Conservation (phyloP, 441 rosid genomes). For the Populus hybrid region DNA sequence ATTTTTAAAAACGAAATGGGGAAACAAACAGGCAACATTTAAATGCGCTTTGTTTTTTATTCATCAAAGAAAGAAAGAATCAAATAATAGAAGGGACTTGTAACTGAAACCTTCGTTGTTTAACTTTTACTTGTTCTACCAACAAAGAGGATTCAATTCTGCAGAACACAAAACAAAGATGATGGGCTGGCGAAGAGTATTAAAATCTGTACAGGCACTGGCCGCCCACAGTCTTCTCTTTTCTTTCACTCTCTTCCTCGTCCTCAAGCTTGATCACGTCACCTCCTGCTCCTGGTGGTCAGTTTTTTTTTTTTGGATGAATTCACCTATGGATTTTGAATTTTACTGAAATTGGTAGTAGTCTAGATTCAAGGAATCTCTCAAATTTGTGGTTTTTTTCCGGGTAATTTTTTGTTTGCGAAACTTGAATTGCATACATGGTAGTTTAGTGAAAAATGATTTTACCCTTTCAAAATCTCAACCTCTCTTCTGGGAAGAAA, state of each 20-base stretch:
- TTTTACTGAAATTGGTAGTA: neutral
- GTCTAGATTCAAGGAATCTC: neutral
- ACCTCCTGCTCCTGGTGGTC: conserved; percentile 83
- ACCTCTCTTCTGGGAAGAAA: neutral
- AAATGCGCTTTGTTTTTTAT: conserved; percentile 13
- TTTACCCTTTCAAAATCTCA: neutral
- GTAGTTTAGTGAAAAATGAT: neutral
- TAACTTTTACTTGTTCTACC: neutral
- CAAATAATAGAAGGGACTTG: neutral
- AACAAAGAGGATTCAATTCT: neutral
- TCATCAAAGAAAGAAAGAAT: neutral
- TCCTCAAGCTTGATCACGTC: conserved; percentile 66
- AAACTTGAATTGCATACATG: neutral
- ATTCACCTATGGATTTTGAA: neutral
- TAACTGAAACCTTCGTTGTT: neutral
- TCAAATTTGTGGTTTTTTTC: neutral
- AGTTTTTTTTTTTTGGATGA: conserved; percentile 22
- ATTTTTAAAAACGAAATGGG: no score
- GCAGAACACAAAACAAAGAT: conserved; percentile 15
- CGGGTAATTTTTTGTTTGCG: neutral
- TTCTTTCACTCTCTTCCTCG: conserved; percentile 68
- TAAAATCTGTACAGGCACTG: conserved; percentile 84
- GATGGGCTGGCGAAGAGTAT: conserved; percentile 84
- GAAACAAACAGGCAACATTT: no score
- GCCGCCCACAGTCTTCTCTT: conserved; percentile 74